Conservation (phyloP, 768 basidiomycete species). For the Trametes maxima region DNA sequence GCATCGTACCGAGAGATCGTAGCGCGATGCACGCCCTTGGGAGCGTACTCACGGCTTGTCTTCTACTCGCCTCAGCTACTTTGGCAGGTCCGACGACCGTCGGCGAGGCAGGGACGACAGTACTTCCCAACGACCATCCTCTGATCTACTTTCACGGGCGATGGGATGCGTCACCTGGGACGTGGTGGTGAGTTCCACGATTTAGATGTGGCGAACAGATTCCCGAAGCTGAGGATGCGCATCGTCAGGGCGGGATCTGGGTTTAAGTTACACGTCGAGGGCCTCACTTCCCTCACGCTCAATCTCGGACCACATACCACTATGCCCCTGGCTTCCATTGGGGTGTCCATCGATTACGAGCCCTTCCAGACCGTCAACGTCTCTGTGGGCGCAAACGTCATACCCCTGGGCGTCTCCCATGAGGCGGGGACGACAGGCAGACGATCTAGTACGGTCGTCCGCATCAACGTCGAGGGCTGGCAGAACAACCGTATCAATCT, state of each 20-base stretch:
- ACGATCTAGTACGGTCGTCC: slow-evolving; percentile 35
- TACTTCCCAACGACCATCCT: slow-evolving; percentile 42
- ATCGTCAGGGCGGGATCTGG: slow-evolving; percentile 53
- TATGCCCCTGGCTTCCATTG: slow-evolving; percentile 45
- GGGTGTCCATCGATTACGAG: slow-evolving; percentile 51
- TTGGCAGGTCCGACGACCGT: background rate
- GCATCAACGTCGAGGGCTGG: slow-evolving; percentile 60
- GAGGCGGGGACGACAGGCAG: background rate
- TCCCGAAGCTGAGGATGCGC: background rate
- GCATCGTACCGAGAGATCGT: no score
- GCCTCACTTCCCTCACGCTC: slow-evolving; percentile 45
- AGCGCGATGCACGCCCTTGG: no score
- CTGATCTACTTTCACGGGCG: slow-evolving; percentile 52
- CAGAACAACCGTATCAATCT: slow-evolving; percentile 60
- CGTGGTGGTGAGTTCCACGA: slow-evolving; percentile 51
- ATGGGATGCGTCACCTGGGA: slow-evolving; percentile 54
- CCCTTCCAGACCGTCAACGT: slow-evolving; percentile 50
- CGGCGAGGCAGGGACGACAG: background rate
- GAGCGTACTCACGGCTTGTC: background rate
- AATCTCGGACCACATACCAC: slow-evolving; percentile 55
- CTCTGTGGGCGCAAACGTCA: slow-evolving; percentile 46
- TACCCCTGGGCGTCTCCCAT: slow-evolving; percentile 36
- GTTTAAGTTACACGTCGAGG: slow-evolving; percentile 50
- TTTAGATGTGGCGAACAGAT: background rate
- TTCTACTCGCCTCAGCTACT: background rate